Base-by-base conservation (phyloP, 2,329 filamentous ascomycete genomes). In the Neoascochyta sp. region DNA sequence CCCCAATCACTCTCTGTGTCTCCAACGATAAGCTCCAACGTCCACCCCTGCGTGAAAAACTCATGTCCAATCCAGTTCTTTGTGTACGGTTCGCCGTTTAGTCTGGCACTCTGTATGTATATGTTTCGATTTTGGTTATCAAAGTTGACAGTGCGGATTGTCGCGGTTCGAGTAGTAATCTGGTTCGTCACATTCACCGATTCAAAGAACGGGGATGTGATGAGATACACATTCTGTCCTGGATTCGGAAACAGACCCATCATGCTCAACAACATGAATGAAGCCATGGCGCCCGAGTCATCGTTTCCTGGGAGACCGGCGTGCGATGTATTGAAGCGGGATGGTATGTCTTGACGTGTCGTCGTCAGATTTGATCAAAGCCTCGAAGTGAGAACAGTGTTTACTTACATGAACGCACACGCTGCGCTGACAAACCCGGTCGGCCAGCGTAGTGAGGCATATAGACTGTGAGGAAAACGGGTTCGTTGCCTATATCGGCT, bases 201-300 rank as follows among this genome's bases (percentile, higher is more conserved):
- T 22, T 65, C 54, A 43, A 70, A 70, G 47, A 68, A 70, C 0
- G 68, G 67, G 7, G 68, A 63, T 6, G 57, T 67, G 34, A 71
- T 68, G 28, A 70, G 59, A 30, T 70, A 71, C 9, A 71, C 65
- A 36, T 70, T 62, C 29, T 70, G 67, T 0, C 68, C 68, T 1
- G 68, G 65, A 24, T 67, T 69, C 0, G 68, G 68, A 26, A 70
- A 70, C 3, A 68, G 45, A 0, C 68, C 68, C 22, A 69, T 56
- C 58, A 67, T 68, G 7, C 59, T 53, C 36, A 70, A 59, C 4
- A 66, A 55, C 1, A 60, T 54, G 39, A 70, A 70, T 4, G 61
- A 60, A 1, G 65, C 68, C 66, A 70, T 69, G 4, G 68, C 64
- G 11, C 67, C 68, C 0, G 51, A 57, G 30, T 70, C 68, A 37